Base-by-base conservation (phyloP, 345 rosid genomes). In the Geranium rotundifolium region DNA sequence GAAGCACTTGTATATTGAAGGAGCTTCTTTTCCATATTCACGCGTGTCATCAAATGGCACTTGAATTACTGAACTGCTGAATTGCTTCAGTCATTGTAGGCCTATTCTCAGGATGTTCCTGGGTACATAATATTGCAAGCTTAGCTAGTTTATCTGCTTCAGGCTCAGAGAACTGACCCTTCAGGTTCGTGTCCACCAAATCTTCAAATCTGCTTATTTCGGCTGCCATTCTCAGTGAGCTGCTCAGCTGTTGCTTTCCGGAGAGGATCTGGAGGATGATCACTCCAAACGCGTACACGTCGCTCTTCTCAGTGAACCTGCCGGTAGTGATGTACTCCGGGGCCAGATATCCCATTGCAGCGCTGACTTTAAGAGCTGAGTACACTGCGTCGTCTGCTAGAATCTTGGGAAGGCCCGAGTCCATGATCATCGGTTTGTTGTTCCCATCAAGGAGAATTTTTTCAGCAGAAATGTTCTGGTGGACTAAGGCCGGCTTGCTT, bases 251-350 rank as follows among this genome's bases (percentile, higher is more conserved):
- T 60, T 70, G 78, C 67, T 82, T 82, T 9, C 99, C 96, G 0
- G 91, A 81, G 55, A 95, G 75, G 73, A 95, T 85, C 67, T 95
- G 97, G 59, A 90, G 85, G 71, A 88, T 72, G 62, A 90, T 84
- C 65, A 90, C 96, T 58, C 99, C 99, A 56, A 85, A 90, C 58
- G 99, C 90, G 54, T 80, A 95, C 15, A 88, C n/a, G 55, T 95
- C 96, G 2, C 91, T 82, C 75, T 85, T 90, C 72, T 90, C 96
- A 0, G 96, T 90, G 65, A 90, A 95, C 54, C 73, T 81, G 34
- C 99, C 99, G 0, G 90, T 86, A 23, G 88, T 95, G 58, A 95
- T 73, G 57, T 95, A 95, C 69, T 95, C 99, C 0, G 99, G 99
- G 54, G 96, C 90, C 23, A 90, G 76, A 23, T 86, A 95, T 56